Conservation (phyloP, 805 yeast species). For the Zygoascus ofunaensis region DNA sequence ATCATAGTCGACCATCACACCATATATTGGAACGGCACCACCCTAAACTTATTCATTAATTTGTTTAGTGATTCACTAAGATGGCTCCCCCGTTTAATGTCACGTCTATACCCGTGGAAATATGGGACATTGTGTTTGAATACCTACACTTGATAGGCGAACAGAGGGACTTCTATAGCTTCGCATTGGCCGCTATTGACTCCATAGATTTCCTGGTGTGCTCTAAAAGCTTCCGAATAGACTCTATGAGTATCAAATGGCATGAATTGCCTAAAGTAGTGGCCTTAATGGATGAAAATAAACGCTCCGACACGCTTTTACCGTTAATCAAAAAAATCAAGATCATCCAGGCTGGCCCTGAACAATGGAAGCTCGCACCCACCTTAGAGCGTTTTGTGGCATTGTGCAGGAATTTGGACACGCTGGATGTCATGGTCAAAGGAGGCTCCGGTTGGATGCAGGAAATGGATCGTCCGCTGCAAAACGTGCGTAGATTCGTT, state of each 20-base stretch:
- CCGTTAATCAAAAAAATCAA: background rate
- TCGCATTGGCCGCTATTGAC: no score
- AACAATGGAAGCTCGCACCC: constrained; percentile 1
- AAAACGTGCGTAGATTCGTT: background rate
- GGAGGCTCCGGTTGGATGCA: constrained; percentile 3
- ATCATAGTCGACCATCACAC: no score
- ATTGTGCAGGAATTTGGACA: background rate
- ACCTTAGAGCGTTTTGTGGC: background rate
- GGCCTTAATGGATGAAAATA: background rate
- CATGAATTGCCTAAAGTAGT: background rate
- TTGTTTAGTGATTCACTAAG: no score
- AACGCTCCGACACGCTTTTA: background rate
- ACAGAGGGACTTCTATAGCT: no score
- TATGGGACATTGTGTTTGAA: constrained; percentile 1
- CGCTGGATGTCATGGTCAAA: background rate
- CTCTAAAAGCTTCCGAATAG: no score
- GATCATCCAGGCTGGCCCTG: background rate
- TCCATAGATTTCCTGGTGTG: no score
- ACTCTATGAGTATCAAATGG: background rate
- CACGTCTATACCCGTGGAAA: constrained; percentile 3
- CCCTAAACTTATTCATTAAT: background rate
- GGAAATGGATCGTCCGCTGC: background rate
- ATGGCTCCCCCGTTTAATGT: no score
- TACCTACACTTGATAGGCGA: no score
- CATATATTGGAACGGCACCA: background rate